Base-by-base conservation (phyloP, 176 grass and related monocot species). In the Oryza meyeriana region DNA sequence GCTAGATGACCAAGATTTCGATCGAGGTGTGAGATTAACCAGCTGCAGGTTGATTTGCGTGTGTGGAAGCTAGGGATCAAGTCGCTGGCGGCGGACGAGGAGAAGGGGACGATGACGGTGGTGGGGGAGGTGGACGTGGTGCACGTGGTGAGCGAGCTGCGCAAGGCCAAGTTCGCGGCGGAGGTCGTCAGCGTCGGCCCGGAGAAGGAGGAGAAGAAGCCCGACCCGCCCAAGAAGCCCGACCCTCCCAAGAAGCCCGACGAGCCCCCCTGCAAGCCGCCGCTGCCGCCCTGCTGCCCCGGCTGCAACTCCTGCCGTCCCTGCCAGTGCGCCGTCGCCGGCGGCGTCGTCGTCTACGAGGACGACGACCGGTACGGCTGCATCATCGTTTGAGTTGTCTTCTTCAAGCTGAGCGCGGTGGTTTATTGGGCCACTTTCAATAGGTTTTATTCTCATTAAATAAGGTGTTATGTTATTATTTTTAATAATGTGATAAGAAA, bases 101-200 rank as follows among this genome's bases (percentile, higher is more conserved):
- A 91, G 7, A 92, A 90, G 75, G 69, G 81, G 26, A 91, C 72
- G 61, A 64, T 97, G 85, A 97, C 88, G 10, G 77, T 97, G 69
- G 59, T 82, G 6, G 91, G 94, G 14, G 79, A 81, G 1, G 94
- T 89, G 63, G 91, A 97, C 73, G 91, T 84, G 73, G 74, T 74
- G 55, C 26, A 67, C 58, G 61, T 93, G 39, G 84, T 81, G 62
- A 64, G 45, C 35, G 64, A 63, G 63, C 77, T 97, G 69, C 64
- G 88, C 20, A 93, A 89, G 88, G 88, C 84, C 31, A 79, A 63
- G 8, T 80, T 86, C 38, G 13, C 12, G 14, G 72, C 34, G 28
- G 3, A 39, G 26, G 79, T 97, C 25, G 61, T 85, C 39, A 97
- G 86, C 77, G 77, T 93, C 40, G 94, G 90, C 29, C 90, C 88